Conservation (phyloP, 2,329 filamentous ascomycete species). For the Fusarium praegraminearum region DNA sequence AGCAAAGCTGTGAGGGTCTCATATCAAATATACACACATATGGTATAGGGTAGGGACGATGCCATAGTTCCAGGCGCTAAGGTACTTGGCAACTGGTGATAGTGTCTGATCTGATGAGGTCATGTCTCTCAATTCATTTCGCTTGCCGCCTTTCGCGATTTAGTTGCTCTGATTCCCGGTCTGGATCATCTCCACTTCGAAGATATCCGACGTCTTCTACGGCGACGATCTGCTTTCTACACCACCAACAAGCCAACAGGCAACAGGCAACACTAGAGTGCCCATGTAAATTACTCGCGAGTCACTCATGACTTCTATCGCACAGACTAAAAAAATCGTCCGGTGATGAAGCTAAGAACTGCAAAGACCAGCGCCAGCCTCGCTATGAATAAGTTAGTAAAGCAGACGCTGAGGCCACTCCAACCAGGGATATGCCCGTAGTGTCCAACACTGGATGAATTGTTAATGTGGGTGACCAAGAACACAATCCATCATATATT, state of each 20-base stretch:
- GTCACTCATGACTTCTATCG: conserved; percentile 1
- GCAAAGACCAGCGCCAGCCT: background rate
- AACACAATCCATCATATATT: background rate
- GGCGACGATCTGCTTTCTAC: conserved; percentile 9
- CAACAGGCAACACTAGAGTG: conserved; percentile 5
- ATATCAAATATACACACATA: background rate
- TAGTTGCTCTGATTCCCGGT: conserved; percentile 7
- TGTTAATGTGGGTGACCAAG: background rate
- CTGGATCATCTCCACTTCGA: background rate
- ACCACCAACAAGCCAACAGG: background rate
- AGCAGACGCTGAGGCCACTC: background rate
- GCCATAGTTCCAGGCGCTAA: background rate
- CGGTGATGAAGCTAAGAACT: background rate
- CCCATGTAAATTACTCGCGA: background rate
- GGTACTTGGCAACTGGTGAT: background rate
- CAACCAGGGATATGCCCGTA: background rate
- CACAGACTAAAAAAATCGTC: background rate
- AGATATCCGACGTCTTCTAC: background rate
- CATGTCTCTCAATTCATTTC: background rate
- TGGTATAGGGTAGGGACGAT: background rate
- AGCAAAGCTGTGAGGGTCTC: background rate
- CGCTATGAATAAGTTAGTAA: background rate
- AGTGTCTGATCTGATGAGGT: conserved; percentile 1
- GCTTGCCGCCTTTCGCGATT: background rate
- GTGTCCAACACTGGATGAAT: background rate